Evolutionary conservation across 164 flowering plant species (phyloP).

Genomic region (Aristolochia fimbriata): DNA sequence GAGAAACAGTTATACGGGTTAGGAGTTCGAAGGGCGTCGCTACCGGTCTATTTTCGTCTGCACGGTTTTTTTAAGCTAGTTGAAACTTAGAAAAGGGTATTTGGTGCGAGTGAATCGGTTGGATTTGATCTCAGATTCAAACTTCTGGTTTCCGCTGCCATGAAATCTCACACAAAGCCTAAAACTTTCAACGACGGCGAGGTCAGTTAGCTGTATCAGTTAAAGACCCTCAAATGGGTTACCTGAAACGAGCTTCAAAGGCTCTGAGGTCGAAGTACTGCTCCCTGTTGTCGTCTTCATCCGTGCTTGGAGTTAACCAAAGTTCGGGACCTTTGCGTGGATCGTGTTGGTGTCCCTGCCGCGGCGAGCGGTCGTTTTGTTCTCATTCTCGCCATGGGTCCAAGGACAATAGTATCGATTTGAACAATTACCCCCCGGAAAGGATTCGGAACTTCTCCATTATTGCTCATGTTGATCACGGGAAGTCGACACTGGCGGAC

Average conservation of each 20-base stretch:
- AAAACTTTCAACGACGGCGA: background rate
- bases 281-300: conserved; percentile 8
- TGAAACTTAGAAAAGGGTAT: too few relatives aligned
- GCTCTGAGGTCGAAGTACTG: conserved; percentile 16
- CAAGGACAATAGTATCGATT: conserved; percentile 37
- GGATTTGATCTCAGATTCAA: background rate
- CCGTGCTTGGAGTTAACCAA: conserved; percentile 4
- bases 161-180: background rate
- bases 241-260: conserved; percentile 23
- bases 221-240: conserved; percentile 25
- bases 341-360: background rate
- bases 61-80: too few relatives aligned
- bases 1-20: too few relatives aligned
- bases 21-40: too few relatives aligned
- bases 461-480: conserved; percentile 96
- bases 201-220: background rate
- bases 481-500: conserved; percentile 93
- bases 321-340: background rate
- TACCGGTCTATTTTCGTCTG: too few relatives aligned
- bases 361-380: conserved; percentile 17
- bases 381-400: conserved; percentile 36
- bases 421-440: conserved; percentile 64
- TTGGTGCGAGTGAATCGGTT: background rate
- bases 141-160: background rate
- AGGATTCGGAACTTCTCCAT: conserved; percentile 88